Conservation (phyloP, 257 asterid species). For the Verbena officinalis region DNA sequence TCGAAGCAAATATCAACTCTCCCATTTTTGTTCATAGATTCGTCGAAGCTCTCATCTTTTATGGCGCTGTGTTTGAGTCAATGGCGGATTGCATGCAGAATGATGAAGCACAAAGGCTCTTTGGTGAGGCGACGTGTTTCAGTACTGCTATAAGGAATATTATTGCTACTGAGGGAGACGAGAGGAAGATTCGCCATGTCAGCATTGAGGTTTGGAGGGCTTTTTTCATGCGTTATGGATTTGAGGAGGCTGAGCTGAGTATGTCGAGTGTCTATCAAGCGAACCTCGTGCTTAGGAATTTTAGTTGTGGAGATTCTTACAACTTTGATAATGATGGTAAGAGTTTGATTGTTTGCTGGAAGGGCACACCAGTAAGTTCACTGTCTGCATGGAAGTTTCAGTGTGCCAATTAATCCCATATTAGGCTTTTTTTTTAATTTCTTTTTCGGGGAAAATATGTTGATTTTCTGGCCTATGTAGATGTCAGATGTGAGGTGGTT, state of each 20-base stretch:
- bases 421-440: neutral
- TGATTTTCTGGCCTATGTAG: no score
- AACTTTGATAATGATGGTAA: conserved; percentile 45
- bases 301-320: conserved; percentile 36
- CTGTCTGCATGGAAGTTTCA: conserved; percentile 56
- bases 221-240: conserved; percentile 38
- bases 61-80: conserved; percentile 50
- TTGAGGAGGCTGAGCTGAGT: conserved; percentile 46
- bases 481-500: no score
- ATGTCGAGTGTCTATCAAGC: conserved; percentile 47
- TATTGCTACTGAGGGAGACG: conserved; percentile 50
- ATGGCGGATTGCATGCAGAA: conserved; percentile 50
- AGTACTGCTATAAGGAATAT: conserved; percentile 42
- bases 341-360: conserved; percentile 55
- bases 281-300: conserved; percentile 41
- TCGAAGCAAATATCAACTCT: conserved; percentile 54
- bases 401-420: neutral
- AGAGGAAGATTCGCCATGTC: conserved; percentile 50
- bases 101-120: conserved; percentile 37
- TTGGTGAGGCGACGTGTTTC: conserved; percentile 38
- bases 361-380: conserved; percentile 49
- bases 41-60: conserved; percentile 51
- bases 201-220: conserved; percentile 50
- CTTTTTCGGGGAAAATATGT: no score
- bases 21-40: conserved; percentile 53